Evolutionary conservation across 257 asterid species (phyloP).

Genomic region (Echites panduratus): DNA sequence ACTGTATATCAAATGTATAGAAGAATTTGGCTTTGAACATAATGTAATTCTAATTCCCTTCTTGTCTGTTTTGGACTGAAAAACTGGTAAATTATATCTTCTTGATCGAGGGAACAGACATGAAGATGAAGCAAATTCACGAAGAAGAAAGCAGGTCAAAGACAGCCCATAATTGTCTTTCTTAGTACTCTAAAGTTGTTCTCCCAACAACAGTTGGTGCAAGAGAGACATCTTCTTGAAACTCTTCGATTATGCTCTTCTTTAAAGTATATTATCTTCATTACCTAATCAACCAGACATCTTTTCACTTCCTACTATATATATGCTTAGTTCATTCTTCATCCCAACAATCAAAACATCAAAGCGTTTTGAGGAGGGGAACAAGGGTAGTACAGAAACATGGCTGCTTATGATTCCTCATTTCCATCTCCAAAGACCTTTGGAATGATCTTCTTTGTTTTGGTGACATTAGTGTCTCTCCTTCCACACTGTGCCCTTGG

Average conservation of each 20-base stretch:
- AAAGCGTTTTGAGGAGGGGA: background rate
- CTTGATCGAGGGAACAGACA: conserved; percentile 6
- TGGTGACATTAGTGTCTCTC: conserved; percentile 19
- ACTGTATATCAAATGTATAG: background rate
- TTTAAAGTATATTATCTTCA: conserved; percentile 4
- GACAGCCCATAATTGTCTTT: conserved; percentile 16
- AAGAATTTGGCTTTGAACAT: background rate
- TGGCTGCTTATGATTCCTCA: conserved; percentile 25
- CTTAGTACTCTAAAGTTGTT: conserved; percentile 31
- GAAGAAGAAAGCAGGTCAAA: conserved; percentile 1
- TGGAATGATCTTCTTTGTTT: background rate
- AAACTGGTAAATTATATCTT: too few relatives aligned
- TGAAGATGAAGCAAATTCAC: conserved; percentile 31
- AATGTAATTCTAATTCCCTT: too few relatives aligned
- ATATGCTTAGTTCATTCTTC: conserved; percentile 5
- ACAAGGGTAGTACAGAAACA: conserved; percentile 4
- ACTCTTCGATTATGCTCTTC: conserved; percentile 7
- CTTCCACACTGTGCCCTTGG: conserved; percentile 20
- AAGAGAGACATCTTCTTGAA: background rate
- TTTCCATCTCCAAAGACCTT: background rate
- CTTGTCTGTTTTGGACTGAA: too few relatives aligned
- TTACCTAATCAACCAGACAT: conserved; percentile 24
- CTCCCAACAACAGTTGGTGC: conserved; percentile 26
- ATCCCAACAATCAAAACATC: conserved; percentile 13
- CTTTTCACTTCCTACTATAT: conserved; percentile 10